These are phyloP conservation scores for Neurospora sp. DNA, from an alignment of 495 filamentous ascomycete species.

Conservation along the genomic window DNA sequence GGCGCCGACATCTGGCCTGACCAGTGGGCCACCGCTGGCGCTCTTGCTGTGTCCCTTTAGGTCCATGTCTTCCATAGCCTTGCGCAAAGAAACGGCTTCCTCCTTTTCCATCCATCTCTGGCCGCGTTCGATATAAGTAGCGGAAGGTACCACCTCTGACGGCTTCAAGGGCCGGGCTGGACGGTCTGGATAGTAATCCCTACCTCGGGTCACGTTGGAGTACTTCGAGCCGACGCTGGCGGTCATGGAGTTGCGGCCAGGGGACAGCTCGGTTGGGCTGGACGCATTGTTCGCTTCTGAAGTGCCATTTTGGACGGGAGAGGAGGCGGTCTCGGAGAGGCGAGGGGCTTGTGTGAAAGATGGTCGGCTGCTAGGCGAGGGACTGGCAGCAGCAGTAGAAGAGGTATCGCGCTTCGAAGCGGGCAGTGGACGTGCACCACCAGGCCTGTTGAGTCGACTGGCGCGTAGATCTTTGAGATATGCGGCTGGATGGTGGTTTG, in stretches of 20 bases:
- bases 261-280: neutral
- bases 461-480: slow-evolving; percentile 75
- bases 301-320: slow-evolving; percentile 20
- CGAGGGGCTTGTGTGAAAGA: slow-evolving; percentile 26
- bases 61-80: slow-evolving; percentile 70
- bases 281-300: slow-evolving; percentile 17
- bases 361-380: slow-evolving; percentile 17
- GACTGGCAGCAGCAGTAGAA: slow-evolving; percentile 5
- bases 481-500: slow-evolving; percentile 38
- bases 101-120: slow-evolving; percentile 81
- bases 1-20: neutral
- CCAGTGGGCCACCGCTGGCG: slow-evolving; percentile 8
- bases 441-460: slow-evolving; percentile 65
- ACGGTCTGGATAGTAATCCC: slow-evolving; percentile 35
- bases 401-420: slow-evolving; percentile 23
- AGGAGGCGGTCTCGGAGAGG: slow-evolving; percentile 31
- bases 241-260: slow-evolving; percentile 16
- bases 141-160: slow-evolving; percentile 43
- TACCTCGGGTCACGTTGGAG: slow-evolving; percentile 26
- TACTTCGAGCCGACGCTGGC: slow-evolving; percentile 33
- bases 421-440: slow-evolving; percentile 71
- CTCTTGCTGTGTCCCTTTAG: slow-evolving; percentile 20
- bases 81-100: slow-evolving; percentile 64
- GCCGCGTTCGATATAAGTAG: slow-evolving; percentile 68
- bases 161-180: slow-evolving; percentile 33